Conservation (phyloP, 2,329 filamentous ascomycete species). For the Aspergillus sp. region DNA sequence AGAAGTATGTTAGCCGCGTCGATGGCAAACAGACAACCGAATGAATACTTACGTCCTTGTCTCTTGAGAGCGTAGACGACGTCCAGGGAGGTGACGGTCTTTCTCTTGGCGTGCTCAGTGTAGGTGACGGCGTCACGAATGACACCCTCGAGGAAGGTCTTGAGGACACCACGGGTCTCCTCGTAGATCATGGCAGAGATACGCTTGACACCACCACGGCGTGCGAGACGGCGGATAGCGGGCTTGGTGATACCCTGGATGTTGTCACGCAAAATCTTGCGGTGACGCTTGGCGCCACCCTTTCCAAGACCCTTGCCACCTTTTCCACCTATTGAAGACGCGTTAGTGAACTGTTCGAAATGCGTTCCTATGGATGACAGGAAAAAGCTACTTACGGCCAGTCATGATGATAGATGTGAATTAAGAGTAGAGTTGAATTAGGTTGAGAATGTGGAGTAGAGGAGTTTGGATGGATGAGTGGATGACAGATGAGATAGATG, state of each 20-base stretch:
- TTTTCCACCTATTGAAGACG: slow-evolving; percentile 66
- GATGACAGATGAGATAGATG: slow-evolving; percentile 17
- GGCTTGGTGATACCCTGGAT: slow-evolving; percentile 99
- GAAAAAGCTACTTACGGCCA: slow-evolving; percentile 48
- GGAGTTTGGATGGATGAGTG: slow-evolving; percentile 16
- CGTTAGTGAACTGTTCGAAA: no score
- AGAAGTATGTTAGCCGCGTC: neutral
- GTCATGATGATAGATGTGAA: slow-evolving; percentile 47
- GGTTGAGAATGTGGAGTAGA: slow-evolving; percentile 21
- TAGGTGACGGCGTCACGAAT: slow-evolving; percentile 77
- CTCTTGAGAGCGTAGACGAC: slow-evolving; percentile 61
- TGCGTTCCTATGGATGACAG: neutral
- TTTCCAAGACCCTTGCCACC: slow-evolving; percentile 97
- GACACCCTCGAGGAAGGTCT: slow-evolving; percentile 79
- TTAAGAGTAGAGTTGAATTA: slow-evolving; percentile 23
- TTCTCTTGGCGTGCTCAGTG: slow-evolving; percentile 76
- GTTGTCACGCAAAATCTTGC: slow-evolving; percentile 99
- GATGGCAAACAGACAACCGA: neutral
- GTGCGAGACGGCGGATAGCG: slow-evolving; percentile 94
- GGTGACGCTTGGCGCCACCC: slow-evolving; percentile 97
- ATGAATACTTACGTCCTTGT: slow-evolving; percentile 48
- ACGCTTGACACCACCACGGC: slow-evolving; percentile 99
- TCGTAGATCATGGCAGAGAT: slow-evolving; percentile 94
- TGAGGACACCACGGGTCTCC: slow-evolving; percentile 75
- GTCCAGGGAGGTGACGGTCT: slow-evolving; percentile 52